Percentiles rank a stretch among this genome's conserved stretches.
These are phyloP conservation scores for Debaryomyces udenii DNA, from an alignment of 1,139 yeast species.

Conservation along the genomic window DNA sequence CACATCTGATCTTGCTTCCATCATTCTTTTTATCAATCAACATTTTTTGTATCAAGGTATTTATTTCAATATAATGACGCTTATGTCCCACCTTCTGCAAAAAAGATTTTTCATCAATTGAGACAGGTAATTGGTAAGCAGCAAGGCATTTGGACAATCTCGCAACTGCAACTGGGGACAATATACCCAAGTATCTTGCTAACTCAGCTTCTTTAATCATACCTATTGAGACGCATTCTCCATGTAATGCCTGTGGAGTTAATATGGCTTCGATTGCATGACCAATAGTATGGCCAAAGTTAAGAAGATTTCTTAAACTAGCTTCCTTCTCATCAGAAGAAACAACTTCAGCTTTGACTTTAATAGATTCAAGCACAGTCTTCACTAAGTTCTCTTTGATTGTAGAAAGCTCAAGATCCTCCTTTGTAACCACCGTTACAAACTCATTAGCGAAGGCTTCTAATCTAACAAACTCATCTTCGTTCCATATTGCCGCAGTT, in stretches of 20 bases:
- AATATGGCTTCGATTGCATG: slow-evolving; percentile 97
- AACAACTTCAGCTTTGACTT: slow-evolving; percentile 93
- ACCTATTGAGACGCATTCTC: slow-evolving; percentile 97
- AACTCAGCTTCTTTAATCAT: slow-evolving; percentile 94
- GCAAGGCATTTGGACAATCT: slow-evolving; percentile 80
- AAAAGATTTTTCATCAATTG: slow-evolving; percentile 68
- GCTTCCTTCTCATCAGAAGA: slow-evolving; percentile 95
- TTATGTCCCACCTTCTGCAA: slow-evolving; percentile 71
- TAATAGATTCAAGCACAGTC: slow-evolving; percentile 82
- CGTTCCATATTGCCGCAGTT: slow-evolving; percentile 98
- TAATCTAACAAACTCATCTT: slow-evolving; percentile 77
- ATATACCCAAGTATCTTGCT: slow-evolving; percentile 83
- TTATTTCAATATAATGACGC: slow-evolving; percentile 65
- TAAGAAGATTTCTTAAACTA: slow-evolving; percentile 85
- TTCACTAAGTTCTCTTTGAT: slow-evolving; percentile 75
- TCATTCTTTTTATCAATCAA: slow-evolving; percentile 95
- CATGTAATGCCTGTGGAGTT: slow-evolving; percentile 95
- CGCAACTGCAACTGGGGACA: slow-evolving; percentile 93
- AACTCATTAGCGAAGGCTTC: slow-evolving; percentile 75
- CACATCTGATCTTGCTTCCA: slow-evolving; percentile 87
- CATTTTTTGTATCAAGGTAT: slow-evolving; percentile 77
- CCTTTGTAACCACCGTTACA: slow-evolving; percentile 55
- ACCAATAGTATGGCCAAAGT: slow-evolving; percentile 97
- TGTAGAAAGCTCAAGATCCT: slow-evolving; percentile 56
- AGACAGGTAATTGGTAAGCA: slow-evolving; percentile 84